Evolutionary conservation across 768 basidiomycete genomes (phyloP).

Genomic region (Russula virescens): DNA sequence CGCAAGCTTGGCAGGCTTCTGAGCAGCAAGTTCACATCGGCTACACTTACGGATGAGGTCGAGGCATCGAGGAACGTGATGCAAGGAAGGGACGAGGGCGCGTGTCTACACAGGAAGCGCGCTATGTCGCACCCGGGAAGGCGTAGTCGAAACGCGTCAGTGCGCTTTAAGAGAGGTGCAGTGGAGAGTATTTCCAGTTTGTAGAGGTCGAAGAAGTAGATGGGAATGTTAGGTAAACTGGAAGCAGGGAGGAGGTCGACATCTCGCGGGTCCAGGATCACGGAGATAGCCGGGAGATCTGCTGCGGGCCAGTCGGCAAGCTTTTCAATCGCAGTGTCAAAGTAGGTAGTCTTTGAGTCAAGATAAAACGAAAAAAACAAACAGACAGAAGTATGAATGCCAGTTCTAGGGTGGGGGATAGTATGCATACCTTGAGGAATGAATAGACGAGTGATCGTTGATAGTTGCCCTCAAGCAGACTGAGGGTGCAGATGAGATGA

Average conservation of each 20-base stretch:
- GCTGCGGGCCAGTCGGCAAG: constrained; percentile 56
- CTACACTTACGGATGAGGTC: constrained; percentile 51
- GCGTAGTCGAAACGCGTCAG: constrained; percentile 59
- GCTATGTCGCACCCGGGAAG: constrained; percentile 63
- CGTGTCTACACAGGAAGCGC: constrained; percentile 33
- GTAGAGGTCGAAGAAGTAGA: constrained; percentile 70
- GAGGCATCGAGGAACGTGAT: constrained; percentile 71
- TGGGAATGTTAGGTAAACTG: not conserved
- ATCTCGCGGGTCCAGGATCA: constrained; percentile 49
- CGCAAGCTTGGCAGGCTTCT: constrained; percentile 45
- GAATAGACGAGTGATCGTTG: not conserved
- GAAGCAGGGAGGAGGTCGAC: not conserved
- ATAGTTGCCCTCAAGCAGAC: not conserved
- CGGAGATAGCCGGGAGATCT: constrained; percentile 45
- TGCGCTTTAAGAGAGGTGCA: constrained; percentile 38
- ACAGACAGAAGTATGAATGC: not conserved
- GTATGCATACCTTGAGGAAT: not conserved
- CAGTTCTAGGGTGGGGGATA: not conserved
- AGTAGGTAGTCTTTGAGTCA: constrained; percentile 44
- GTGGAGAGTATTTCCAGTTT: constrained; percentile 43
- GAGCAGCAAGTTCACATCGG: constrained; percentile 51
- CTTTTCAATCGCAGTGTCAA: constrained; percentile 61
- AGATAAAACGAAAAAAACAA: not conserved
- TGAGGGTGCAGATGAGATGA: not conserved
- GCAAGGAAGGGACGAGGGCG: constrained; percentile 35